phyloP scores from a whole-genome alignment of 2,329 filamentous ascomycete species.

The Fusarium phyllophilum region DNA sequence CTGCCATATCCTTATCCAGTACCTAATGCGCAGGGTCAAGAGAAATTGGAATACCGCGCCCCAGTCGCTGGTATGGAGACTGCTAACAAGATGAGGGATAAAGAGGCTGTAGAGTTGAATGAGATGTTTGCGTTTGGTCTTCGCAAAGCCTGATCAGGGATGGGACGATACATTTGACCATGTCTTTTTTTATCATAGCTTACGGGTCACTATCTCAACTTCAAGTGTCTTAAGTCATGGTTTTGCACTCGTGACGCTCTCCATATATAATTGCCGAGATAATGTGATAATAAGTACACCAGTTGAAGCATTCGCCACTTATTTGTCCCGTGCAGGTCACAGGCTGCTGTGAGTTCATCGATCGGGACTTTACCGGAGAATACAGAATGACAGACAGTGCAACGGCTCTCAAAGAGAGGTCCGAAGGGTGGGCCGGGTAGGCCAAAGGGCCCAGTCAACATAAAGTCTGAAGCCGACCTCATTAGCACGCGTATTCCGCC shows the following conservation, averaged over 20 bases:
- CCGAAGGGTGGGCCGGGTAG: background rate
- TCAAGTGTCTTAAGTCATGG: too few species aligned
- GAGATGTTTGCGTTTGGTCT: slow-evolving; percentile 40
- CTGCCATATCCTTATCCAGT: slow-evolving; percentile 69
- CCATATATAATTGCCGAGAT: background rate
- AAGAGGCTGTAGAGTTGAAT: slow-evolving; percentile 45
- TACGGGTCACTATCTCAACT: background rate
- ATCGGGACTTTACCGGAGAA: background rate
- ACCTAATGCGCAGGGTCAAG: slow-evolving; percentile 46
- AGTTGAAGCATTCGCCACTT: background rate
- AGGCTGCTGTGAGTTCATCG: background rate
- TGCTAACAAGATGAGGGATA: slow-evolving; percentile 47
- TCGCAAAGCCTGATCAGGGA: background rate
- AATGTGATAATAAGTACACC: background rate
- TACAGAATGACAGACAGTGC: background rate
- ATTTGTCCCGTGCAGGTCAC: background rate
- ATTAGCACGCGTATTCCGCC: background rate
- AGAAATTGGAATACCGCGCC: slow-evolving; percentile 44
- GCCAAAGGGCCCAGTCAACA: background rate
- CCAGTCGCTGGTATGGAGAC: slow-evolving; percentile 47
- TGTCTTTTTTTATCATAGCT: background rate
- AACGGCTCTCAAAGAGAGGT: background rate
- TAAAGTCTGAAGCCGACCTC: background rate
- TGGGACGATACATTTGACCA: background rate
- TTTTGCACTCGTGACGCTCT: background rate